These are phyloP conservation scores for Beauveria australis DNA, from an alignment of 2,329 filamentous ascomycete species.

Conservation along the genomic window DNA sequence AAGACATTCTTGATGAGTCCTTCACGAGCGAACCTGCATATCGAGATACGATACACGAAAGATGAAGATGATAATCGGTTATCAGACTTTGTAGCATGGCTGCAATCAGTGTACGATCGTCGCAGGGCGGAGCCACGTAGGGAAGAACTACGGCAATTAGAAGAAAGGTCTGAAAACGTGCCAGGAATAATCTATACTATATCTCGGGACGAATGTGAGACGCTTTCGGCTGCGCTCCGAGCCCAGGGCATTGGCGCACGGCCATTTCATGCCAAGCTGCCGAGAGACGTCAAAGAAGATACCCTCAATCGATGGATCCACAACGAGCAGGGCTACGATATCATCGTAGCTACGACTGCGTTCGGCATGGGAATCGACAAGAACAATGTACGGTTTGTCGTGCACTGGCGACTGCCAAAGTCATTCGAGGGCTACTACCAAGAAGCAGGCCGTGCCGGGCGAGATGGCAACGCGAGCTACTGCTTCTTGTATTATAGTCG, in stretches of 20 bases:
- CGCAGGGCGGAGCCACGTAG: conserved; percentile 52
- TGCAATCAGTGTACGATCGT: conserved; percentile 63
- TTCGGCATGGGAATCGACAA: conserved; percentile 99
- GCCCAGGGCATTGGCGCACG: conserved; percentile 64
- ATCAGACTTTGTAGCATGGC: conserved; percentile 67
- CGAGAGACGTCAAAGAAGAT: conserved; percentile 60
- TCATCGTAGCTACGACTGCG: conserved; percentile 90
- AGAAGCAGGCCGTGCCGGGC: conserved; percentile 83
- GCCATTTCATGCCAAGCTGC: conserved; percentile 63
- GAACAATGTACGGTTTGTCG: conserved; percentile 85
- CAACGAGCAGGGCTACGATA: conserved; percentile 69
- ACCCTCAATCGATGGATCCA: conserved; percentile 64
- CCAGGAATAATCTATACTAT: conserved; percentile 75
- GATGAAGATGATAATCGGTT: conserved; percentile 67
- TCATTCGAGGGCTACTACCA: conserved; percentile 96
- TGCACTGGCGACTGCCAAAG: conserved; percentile 90
- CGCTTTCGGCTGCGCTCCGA: conserved; percentile 56
- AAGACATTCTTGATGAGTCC: conserved; percentile 78
- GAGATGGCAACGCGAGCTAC: conserved; percentile 78
- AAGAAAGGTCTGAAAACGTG: conserved; percentile 54
- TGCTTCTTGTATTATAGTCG: conserved; percentile 89
- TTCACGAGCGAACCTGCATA: conserved; percentile 76
- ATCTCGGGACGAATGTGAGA: conserved; percentile 66
- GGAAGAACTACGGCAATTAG: conserved; percentile 45
- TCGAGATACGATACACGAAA: conserved; percentile 77